Percentiles rank a stretch among this genome's conserved stretches.
phyloP scores from a whole-genome alignment of 352 stramenopile species.

The Phytophthora cactorum region DNA sequence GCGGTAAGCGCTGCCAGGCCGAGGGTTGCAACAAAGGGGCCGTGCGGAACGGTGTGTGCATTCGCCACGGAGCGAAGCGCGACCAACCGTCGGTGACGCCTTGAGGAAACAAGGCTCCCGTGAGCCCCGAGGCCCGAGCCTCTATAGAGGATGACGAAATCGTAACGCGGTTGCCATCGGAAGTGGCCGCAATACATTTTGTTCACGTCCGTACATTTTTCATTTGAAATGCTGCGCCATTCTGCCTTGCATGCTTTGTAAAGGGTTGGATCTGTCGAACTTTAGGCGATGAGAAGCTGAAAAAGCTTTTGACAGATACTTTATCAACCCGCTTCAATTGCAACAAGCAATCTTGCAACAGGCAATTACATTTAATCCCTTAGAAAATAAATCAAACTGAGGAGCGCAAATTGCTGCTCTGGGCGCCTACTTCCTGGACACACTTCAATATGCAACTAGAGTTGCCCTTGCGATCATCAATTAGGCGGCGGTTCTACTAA shows the following conservation, averaged over 20 bases:
- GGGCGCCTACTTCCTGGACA: conserved; percentile 9
- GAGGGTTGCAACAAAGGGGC: conserved; percentile 86
- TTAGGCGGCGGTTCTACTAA: not conserved
- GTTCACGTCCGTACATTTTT: conserved; percentile 14
- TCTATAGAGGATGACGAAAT: conserved; percentile 33
- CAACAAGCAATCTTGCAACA: conserved; percentile 11
- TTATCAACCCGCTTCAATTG: not conserved
- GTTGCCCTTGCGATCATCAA: not conserved
- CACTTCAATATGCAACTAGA: conserved; percentile 6
- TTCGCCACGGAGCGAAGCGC: conserved; percentile 82
- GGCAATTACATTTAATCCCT: conserved; percentile 16
- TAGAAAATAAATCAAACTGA: conserved; percentile 38
- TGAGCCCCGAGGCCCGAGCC: conserved; percentile 17
- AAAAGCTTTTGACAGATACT: conserved; percentile 9
- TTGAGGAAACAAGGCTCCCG: conserved; percentile 23
- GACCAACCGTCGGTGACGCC: conserved; percentile 39
- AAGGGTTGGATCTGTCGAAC: conserved; percentile 6
- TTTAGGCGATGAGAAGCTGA: conserved; percentile 27
- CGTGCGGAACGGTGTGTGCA: conserved; percentile 87
- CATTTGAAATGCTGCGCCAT: conserved; percentile 18
- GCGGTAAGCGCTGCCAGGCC: conserved; percentile 73
- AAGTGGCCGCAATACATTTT: conserved; percentile 45
- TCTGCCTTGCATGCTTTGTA: conserved; percentile 7
- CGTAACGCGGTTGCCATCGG: conserved; percentile 43
- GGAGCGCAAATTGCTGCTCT: conserved; percentile 32